phyloP scores from a whole-genome alignment of 2,329 filamentous ascomycete species.

The Xylariaceae sp. region DNA sequence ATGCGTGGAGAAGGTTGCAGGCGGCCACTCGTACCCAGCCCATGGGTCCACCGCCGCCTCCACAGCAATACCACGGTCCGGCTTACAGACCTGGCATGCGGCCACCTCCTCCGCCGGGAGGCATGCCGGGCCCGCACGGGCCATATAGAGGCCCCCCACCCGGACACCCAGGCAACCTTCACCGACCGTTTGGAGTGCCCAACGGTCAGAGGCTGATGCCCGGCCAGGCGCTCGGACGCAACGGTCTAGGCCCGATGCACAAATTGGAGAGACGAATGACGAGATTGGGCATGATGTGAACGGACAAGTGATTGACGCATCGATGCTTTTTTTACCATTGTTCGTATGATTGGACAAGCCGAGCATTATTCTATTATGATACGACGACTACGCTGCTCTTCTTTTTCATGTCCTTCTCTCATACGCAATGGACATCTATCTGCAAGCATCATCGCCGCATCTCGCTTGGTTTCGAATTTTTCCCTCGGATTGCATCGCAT shows the following conservation, averaged over 20 bases:
- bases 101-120: slow-evolving; percentile 12
- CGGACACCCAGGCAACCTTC: slow-evolving; percentile 25
- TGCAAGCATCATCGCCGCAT: slow-evolving; percentile 4
- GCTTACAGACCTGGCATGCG: slow-evolving; percentile 15
- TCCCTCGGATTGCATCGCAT: no score
- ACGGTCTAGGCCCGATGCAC: slow-evolving; percentile 34
- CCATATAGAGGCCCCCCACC: slow-evolving; percentile 26
- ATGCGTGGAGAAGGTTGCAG: slow-evolving; percentile 60
- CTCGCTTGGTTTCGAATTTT: slow-evolving; percentile 11
- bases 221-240: slow-evolving; percentile 34
- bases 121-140: slow-evolving; percentile 23
- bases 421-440: no score
- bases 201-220: slow-evolving; percentile 33
- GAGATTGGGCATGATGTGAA: slow-evolving; percentile 50
- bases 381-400: slow-evolving; percentile 12
- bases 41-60: slow-evolving; percentile 20
- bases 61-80: slow-evolving; percentile 9
- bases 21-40: slow-evolving; percentile 34
- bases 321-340: neutral
- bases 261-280: slow-evolving; percentile 60
- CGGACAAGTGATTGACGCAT: neutral
- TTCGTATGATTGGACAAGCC: neutral
- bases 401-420: neutral
- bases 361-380: slow-evolving; percentile 1
- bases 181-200: slow-evolving; percentile 34